These are phyloP conservation scores for Smallanthus sonchifolius DNA, from an alignment of 129 eudicot species.

Conservation along the genomic window DNA sequence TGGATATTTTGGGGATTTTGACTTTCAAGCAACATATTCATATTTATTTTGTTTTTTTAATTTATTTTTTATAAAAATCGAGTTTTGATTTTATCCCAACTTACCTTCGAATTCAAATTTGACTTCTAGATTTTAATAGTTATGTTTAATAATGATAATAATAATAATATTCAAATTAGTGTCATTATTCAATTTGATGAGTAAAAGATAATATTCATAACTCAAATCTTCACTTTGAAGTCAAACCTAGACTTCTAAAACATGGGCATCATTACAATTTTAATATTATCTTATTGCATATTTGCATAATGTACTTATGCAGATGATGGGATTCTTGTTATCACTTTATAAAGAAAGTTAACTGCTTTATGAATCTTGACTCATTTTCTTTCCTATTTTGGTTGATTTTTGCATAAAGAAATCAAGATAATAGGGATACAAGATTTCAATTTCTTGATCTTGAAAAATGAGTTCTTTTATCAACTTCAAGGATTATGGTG, in stretches of 20 bases:
- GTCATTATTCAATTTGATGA: conserved; percentile 18
- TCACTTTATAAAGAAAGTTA: background rate
- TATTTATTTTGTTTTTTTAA: background rate
- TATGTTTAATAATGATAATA: background rate
- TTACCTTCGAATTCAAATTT: background rate
- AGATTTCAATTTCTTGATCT: background rate
- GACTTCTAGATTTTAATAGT: conserved; percentile 10
- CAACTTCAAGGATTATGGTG: conserved; percentile 63
- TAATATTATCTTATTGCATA: conserved; percentile 11
- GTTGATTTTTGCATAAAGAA: conserved; percentile 24
- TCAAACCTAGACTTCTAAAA: conserved; percentile 26
- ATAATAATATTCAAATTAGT: background rate
- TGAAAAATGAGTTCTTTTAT: conserved; percentile 57
- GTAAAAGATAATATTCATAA: conserved; percentile 19
- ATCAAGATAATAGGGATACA: conserved; percentile 18
- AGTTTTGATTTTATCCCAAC: background rate
- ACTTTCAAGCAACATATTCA: conserved; percentile 11
- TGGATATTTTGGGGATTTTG: conserved; percentile 15
- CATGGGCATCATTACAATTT: conserved; percentile 6
- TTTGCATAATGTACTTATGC: background rate
- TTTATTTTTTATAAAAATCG: background rate
- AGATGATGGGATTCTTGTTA: conserved; percentile 4
- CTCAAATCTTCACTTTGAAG: conserved; percentile 31
- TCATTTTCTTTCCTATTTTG: conserved; percentile 9
- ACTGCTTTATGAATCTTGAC: background rate